Conservation (phyloP, 139 green algal species). For the Tetradesmus lagerheimii region DNA sequence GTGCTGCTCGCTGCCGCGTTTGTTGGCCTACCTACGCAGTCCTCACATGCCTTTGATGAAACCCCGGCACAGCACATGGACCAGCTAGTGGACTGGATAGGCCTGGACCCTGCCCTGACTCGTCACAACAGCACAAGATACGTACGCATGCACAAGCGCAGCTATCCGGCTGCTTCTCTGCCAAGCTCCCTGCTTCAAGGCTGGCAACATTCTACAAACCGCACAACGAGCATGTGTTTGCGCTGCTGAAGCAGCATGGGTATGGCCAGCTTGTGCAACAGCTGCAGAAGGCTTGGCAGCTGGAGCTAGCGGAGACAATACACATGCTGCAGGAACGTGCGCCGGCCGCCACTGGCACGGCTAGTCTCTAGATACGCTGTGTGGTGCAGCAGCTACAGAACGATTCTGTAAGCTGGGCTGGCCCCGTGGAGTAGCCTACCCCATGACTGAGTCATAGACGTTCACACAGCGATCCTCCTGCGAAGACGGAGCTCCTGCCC, state of each 20-base stretch:
- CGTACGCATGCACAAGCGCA: constrained; percentile 6
- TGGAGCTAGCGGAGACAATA: constrained; percentile 14
- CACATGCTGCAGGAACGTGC: background rate
- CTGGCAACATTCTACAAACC: constrained; percentile 12
- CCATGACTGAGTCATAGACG: too few relatives aligned
- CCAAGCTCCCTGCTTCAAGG: background rate
- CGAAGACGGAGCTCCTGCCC: too few relatives aligned
- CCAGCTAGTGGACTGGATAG: constrained; percentile 25
- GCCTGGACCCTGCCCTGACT: background rate
- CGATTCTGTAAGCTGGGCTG: too few relatives aligned
- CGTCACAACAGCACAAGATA: background rate
- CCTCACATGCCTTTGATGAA: constrained; percentile 9
- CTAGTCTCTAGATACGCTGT: too few relatives aligned
- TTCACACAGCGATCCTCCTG: too few relatives aligned
- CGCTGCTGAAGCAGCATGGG: constrained; percentile 18
- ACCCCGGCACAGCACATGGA: constrained; percentile 1
- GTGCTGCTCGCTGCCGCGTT: background rate
- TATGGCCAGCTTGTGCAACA: background rate
- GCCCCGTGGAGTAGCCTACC: too few relatives aligned
- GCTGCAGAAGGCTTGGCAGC: constrained; percentile 16
- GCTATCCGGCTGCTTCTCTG: background rate
- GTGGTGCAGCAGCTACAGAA: too few relatives aligned
- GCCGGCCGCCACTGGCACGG: too few relatives aligned
- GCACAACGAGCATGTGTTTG: constrained; percentile 18
- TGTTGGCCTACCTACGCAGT: background rate